Evolutionary conservation across 2,329 filamentous ascomycete genomes (phyloP).

Genomic region (Aspergillus persii): DNA sequence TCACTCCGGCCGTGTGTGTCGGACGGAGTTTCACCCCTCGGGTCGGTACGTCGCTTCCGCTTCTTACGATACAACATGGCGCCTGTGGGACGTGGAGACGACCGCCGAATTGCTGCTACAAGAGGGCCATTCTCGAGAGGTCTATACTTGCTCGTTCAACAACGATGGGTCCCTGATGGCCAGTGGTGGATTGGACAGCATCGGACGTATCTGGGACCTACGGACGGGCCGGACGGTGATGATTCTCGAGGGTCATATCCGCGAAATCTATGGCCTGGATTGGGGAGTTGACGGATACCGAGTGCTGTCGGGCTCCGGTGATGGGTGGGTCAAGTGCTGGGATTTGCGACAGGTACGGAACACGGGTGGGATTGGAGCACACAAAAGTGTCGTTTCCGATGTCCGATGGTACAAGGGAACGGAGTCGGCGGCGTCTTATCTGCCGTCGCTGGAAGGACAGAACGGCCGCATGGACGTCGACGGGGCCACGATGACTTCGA

Average conservation of each 20-base stretch:
- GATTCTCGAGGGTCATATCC: slow-evolving; percentile 90
- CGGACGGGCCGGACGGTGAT: slow-evolving; percentile 90
- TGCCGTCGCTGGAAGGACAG: slow-evolving; percentile 60
- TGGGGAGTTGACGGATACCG: slow-evolving; percentile 90
- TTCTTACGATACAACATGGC: slow-evolving; percentile 95
- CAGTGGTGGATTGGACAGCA: slow-evolving; percentile 89
- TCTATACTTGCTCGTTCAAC: slow-evolving; percentile 88
- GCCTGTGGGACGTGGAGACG: slow-evolving; percentile 89
- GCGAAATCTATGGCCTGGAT: slow-evolving; percentile 88
- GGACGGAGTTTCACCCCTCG: slow-evolving; percentile 91
- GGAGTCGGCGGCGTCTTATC: slow-evolving; percentile 68
- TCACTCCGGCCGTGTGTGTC: slow-evolving; percentile 82
- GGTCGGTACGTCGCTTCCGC: slow-evolving; percentile 87
- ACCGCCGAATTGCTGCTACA: slow-evolving; percentile 81
- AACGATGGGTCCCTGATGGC: slow-evolving; percentile 85
- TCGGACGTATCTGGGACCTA: slow-evolving; percentile 93
- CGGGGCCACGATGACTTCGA: slow-evolving; percentile 11
- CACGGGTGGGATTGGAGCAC: slow-evolving; percentile 82
- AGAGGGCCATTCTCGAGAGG: slow-evolving; percentile 91
- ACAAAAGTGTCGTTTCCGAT: slow-evolving; percentile 88
- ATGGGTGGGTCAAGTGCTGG: slow-evolving; percentile 98
- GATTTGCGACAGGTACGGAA: slow-evolving; percentile 86
- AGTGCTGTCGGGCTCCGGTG: slow-evolving; percentile 87
- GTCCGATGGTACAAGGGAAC: slow-evolving; percentile 88
- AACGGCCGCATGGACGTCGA: slow-evolving; percentile 55